phyloP scores from a whole-genome alignment of 2,329 filamentous ascomycete species.

The Sarocladium strictum region DNA sequence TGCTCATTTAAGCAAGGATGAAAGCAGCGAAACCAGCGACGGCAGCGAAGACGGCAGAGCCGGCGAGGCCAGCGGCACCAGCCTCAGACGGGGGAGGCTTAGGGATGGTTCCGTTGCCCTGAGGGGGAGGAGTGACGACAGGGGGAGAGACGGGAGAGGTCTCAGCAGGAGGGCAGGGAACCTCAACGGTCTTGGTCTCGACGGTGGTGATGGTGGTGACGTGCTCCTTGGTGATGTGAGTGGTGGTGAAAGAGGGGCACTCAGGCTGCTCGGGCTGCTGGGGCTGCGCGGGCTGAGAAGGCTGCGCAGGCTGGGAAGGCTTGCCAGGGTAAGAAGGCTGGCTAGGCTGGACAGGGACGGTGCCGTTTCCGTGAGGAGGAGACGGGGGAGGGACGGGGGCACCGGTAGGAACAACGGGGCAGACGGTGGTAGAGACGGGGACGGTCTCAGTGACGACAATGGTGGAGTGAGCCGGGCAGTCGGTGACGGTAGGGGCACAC shows the following conservation, averaged over 20 bases:
- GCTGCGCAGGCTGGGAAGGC: slow-evolving; percentile 12
- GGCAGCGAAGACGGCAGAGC: slow-evolving; percentile 49
- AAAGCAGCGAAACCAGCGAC: slow-evolving; percentile 48
- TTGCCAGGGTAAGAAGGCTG: slow-evolving; percentile 12
- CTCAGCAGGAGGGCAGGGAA: slow-evolving; percentile 22
- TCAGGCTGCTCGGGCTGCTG: slow-evolving; percentile 15
- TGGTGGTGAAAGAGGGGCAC: slow-evolving; percentile 35
- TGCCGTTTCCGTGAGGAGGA: slow-evolving; percentile 3
- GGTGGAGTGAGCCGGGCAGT: slow-evolving; percentile 49
- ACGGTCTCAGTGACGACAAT: slow-evolving; percentile 30
- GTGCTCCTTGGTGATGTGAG: slow-evolving; percentile 49
- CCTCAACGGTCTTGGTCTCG: slow-evolving; percentile 43
- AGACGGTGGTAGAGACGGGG: slow-evolving; percentile 33
- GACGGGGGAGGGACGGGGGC: slow-evolving; percentile 8
- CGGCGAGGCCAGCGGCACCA: slow-evolving; percentile 46
- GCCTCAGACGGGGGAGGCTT: slow-evolving; percentile 24
- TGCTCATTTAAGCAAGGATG: slow-evolving; percentile 44
- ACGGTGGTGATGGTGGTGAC: slow-evolving; percentile 50
- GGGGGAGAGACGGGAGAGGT: slow-evolving; percentile 15
- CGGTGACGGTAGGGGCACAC: slow-evolving; percentile 52
- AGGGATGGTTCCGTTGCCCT: slow-evolving; percentile 18
- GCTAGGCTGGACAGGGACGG: slow-evolving; percentile 13
- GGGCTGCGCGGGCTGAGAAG: slow-evolving; percentile 11
- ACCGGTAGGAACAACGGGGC: slow-evolving; percentile 25
- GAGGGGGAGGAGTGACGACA: slow-evolving; percentile 21